Conservation (phyloP, 2,329 filamentous ascomycete genomes). For the Mollisiaceae sp. region DNA sequence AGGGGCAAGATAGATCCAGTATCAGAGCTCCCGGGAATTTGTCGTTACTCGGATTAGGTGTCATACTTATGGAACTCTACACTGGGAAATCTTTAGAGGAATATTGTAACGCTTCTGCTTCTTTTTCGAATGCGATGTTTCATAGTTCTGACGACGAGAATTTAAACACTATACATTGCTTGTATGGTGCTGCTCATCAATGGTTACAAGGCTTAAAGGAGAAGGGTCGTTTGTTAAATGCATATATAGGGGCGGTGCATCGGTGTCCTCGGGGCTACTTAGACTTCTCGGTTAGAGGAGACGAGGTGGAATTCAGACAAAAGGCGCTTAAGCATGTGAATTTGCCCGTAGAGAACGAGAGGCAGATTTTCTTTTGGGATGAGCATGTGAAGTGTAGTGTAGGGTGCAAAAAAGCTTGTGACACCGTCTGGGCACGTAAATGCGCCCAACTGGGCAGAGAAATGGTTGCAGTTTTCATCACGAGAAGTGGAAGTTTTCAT, state of each 20-base stretch:
- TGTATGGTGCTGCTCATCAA: background rate
- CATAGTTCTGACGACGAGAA: background rate
- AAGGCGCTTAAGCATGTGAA: background rate
- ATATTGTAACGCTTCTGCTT: background rate
- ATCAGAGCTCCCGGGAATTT: background rate
- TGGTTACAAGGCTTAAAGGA: background rate
- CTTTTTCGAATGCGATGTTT: background rate
- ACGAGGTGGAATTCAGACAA: background rate
- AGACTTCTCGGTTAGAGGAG: background rate
- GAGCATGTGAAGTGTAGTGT: background rate
- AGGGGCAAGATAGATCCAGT: background rate
- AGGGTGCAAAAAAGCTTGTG: background rate
- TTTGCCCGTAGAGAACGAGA: background rate
- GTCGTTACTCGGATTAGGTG: background rate
- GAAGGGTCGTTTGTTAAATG: background rate
- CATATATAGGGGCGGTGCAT: background rate
- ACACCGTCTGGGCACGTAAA: no score
- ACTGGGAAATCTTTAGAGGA: background rate
- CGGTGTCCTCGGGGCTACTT: background rate
- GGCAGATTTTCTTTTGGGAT: background rate
- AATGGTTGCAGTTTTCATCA: no score
- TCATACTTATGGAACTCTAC: background rate
- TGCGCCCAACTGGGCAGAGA: no score
- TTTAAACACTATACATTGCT: background rate
- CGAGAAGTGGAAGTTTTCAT: no score